Base-by-base conservation (phyloP, 768 basidiomycete species). In the Hemileccinum impolitum region DNA sequence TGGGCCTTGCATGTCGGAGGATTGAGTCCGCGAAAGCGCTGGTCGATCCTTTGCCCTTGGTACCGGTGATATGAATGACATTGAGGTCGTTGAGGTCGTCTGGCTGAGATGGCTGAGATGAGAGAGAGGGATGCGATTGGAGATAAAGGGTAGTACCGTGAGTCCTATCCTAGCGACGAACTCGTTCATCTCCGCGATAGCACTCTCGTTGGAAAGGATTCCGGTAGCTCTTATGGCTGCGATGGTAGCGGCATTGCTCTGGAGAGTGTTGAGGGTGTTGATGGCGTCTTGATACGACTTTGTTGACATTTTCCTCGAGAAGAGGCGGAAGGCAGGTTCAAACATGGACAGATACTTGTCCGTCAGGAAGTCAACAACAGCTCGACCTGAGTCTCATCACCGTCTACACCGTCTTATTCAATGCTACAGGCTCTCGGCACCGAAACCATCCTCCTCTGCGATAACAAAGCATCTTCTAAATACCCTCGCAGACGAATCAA, bases 1-100 rank as follows among this genome's bases (percentile, higher is more conserved):
- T 70, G 7, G 94, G 86, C 55, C 71, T 78, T n/a, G 77, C 69
- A 51, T 79, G 75, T n/a, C 90, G 80, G 43, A 98, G 73, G 45
- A 97, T 84, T 10, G 88, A 90, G 59, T 93, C 87, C 4, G 82
- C 80, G 60, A 98, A 98, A 8, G 96, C 95, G 55, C 90, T 91
- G 1, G 96, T 94, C 3, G 95, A 98, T 7, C 95, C 95, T 67
- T 99, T 99, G 30, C 95, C 95, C 70, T 99, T 99, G 4, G 96
- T 98, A 4, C 95, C 95, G 9, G 95, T 94, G 56, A 99, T 84
- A 72, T 99, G 95, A 40, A 98, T 81, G 49, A 95, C 92, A 67
- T 97, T 95, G 46, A 99, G 74, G 19, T 72, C 70, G 64, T 97
- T 94, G 37, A 99, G 77, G 54, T 94, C 85, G 49, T 81, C 74